A percentile compares a stretch with the other conserved stretches of the same genome.
These are phyloP conservation scores for Citrullus mucosospermus DNA, from an alignment of 306 rosid species.

Conservation along the genomic window DNA sequence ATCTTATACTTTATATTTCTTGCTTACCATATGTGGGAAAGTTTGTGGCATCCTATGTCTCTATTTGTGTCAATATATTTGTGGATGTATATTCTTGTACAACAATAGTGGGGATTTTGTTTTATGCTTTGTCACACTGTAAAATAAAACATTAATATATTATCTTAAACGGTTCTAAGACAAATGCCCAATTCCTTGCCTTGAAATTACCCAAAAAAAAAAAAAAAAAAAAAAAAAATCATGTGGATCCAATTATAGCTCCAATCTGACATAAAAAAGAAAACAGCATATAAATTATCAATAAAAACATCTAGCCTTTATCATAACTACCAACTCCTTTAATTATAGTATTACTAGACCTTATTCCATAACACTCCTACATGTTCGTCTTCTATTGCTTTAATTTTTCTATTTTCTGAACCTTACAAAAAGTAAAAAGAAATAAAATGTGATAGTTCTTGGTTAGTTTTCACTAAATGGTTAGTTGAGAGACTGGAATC, in stretches of 20 bases:
- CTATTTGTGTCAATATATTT: neutral
- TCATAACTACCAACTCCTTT: neutral
- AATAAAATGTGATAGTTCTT: neutral
- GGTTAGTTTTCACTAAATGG: neutral
- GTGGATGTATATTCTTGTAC: neutral
- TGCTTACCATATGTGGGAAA: neutral
- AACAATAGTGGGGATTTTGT: neutral
- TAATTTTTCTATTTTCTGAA: neutral
- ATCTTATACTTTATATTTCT: neutral
- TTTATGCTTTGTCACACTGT: slow-evolving; percentile 1
- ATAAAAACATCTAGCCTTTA: neutral
- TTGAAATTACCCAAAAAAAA: neutral
- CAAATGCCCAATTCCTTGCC: neutral
- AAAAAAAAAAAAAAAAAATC: too few relatives aligned
- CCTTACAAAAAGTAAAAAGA: neutral
- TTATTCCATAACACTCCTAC: neutral
- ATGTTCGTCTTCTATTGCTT: neutral
- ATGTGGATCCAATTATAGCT: neutral
- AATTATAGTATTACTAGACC: neutral
- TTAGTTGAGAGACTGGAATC: neutral
- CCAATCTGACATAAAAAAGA: neutral
- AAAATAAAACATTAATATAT: neutral
- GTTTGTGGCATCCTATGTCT: slow-evolving; percentile 1
- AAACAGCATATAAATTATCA: neutral
- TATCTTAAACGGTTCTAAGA: neutral